Percentiles rank a stretch among this genome's conserved stretches.
Conservation (phyloP, 2,329 filamentous ascomycete genomes). For the Talaromyces rugulosus region DNA sequence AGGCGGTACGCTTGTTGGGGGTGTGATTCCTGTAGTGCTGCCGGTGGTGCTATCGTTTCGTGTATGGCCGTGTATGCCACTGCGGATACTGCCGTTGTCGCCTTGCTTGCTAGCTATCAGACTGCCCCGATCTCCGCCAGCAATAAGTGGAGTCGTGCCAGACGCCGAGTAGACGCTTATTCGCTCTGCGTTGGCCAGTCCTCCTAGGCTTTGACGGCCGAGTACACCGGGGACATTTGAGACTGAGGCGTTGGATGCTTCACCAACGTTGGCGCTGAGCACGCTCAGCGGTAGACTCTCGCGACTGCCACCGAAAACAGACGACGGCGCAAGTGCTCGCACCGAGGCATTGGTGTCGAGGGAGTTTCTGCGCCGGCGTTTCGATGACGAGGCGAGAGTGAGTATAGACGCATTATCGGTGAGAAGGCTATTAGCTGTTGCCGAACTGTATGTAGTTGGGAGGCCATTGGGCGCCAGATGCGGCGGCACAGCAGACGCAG, state of each 20-base stretch:
- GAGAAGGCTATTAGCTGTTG: conserved; percentile 60
- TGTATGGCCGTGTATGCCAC: conserved; percentile 70
- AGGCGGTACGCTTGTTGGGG: conserved; percentile 53
- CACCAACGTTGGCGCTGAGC: conserved; percentile 50
- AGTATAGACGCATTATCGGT: conserved; percentile 64
- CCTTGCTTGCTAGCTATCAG: conserved; percentile 65
- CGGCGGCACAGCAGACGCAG: conserved; percentile 57
- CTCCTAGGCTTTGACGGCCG: conserved; percentile 50
- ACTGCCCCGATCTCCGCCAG: conserved; percentile 73
- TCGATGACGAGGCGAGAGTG: conserved; percentile 62
- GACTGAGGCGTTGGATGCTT: conserved; percentile 39
- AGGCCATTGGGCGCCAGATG: conserved; percentile 52
- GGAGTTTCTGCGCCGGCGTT: conserved; percentile 59
- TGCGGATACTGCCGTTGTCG: conserved; percentile 74
- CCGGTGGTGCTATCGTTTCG: conserved; percentile 78
- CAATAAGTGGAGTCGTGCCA: conserved; percentile 55
- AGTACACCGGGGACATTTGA: conserved; percentile 36
- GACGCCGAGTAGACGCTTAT: conserved; percentile 72
- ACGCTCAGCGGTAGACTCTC: conserved; percentile 62
- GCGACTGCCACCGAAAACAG: conserved; percentile 60
- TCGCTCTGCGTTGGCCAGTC: conserved; percentile 55
- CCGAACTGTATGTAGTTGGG: conserved; percentile 55
- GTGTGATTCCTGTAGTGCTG: conserved; percentile 50
- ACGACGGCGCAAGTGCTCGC: conserved; percentile 60
- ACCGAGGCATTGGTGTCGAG: conserved; percentile 64